These are phyloP conservation scores for Trichoderma gamsii DNA, from an alignment of 495 filamentous ascomycete genomes.

Conservation along the genomic window DNA sequence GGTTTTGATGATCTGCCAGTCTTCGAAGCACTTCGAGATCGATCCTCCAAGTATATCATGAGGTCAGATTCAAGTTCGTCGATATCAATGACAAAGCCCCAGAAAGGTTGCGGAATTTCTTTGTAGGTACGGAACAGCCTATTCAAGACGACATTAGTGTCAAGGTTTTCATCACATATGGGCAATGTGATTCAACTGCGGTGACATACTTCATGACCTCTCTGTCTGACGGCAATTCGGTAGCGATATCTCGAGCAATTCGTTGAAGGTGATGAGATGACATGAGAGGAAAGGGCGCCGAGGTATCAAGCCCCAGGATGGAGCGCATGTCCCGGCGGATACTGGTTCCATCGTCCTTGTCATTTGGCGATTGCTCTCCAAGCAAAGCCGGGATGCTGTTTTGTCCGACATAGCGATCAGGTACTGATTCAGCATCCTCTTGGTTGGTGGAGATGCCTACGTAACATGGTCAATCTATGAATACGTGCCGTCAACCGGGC, in stretches of 20 bases:
- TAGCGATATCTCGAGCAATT: conserved; percentile 64
- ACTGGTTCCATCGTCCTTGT: conserved; percentile 41
- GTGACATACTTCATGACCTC: conserved; percentile 48
- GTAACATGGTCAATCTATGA: conserved; percentile 23
- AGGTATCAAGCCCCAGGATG: conserved; percentile 75
- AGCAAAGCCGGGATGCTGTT: conserved; percentile 61
- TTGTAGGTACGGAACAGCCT: conserved; percentile 69
- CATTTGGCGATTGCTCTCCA: conserved; percentile 51
- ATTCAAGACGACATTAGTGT: not conserved
- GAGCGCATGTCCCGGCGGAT: conserved; percentile 64
- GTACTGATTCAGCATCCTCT: conserved; percentile 58
- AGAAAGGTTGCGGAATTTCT: conserved; percentile 71
- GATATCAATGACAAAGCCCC: conserved; percentile 69
- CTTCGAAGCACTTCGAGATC: conserved; percentile 49
- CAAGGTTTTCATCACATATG: not conserved
- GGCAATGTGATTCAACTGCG: not conserved
- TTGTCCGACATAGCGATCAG: conserved; percentile 58
- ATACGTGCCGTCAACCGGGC: conserved; percentile 10
- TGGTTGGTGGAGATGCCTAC: conserved; percentile 26
- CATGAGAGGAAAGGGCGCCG: conserved; percentile 80
- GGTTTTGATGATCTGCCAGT: conserved; percentile 42
- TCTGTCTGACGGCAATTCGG: conserved; percentile 57
- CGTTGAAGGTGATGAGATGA: conserved; percentile 63
- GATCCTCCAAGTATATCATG: conserved; percentile 59
- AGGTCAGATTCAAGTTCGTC: conserved; percentile 59